Base-by-base conservation (phyloP, 2,329 filamentous ascomycete species). In the Cercospora sesami region DNA sequence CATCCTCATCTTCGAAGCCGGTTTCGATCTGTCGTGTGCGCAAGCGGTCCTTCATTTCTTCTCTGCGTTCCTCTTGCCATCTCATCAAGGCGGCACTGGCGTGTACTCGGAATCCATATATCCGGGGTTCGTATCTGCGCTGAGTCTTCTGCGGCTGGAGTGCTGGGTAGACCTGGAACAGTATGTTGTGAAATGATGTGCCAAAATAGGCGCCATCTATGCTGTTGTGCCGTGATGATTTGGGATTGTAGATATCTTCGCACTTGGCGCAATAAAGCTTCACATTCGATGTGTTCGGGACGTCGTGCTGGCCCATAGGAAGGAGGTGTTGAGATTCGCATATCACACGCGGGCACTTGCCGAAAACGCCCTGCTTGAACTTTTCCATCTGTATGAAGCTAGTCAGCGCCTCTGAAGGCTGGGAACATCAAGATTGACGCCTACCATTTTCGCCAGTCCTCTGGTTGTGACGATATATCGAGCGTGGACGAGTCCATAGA, bases 151-250 rank as follows among this genome's bases (percentile, higher is more conserved):
- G 84, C 3, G 95, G 95, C 62, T 96, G 89, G 74, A 99, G 86
- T 26, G 91, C 89, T 5, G 95, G 94, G 79, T 98, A 98, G 65
- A 99, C 95, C 80, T 99, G 95, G 84, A 99, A 98, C 70, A 99
- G 89, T 81, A 99, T 97, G 82, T 97, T 97, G 85, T 97, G 94
- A 85, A 99, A 99, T 2, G 92, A 96, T 59, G 94, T 94, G 74
- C 95, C 95, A 75, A 99, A 99, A 85, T 98, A 99, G 72, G 95
- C 95, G 71, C 95, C 95, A 79, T 99, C 95, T 76, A 99, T 97
- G 68, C 91, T 87, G 61, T 94, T 93, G 81, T 99, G 95, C 30
- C 95, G 92, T 21, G 93, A 94, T 3, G 95, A 98, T 81, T 99
- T 99, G 55, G 95, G 95, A 82, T 98, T 98, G 86, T 99, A 99